A percentile compares a stretch with the other conserved stretches of the same genome.
These are phyloP conservation scores for Chimonanthus salicifolius DNA, from an alignment of 164 flowering plant genomes.

Conservation along the genomic window DNA sequence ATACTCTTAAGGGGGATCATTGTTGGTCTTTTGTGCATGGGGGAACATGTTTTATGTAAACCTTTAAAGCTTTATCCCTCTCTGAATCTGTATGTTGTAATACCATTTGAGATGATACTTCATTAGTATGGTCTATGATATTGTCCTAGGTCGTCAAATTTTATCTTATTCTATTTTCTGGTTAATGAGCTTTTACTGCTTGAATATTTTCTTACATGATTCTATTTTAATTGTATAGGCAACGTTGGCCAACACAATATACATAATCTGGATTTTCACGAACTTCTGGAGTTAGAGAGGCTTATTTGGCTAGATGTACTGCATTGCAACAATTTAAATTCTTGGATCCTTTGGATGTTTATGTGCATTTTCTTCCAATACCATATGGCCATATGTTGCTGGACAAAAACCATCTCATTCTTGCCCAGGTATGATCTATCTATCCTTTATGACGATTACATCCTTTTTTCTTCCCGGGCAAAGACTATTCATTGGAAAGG, in stretches of 20 bases:
- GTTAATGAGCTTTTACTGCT: not conserved
- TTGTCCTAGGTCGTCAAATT: not conserved
- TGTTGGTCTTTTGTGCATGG: no score
- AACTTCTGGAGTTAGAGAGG: conserved; percentile 34
- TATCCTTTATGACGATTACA: not conserved
- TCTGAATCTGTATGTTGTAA: no score
- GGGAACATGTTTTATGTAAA: no score
- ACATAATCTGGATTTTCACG: conserved; percentile 11
- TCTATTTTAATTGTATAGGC: conserved; percentile 24
- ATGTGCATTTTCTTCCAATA: conserved; percentile 10
- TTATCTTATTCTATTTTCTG: not conserved
- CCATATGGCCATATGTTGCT: conserved; percentile 34
- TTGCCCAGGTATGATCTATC: conserved; percentile 38
- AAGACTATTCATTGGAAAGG: not conserved
- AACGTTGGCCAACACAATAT: conserved; percentile 40
- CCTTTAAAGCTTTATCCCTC: no score
- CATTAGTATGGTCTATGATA: no score
- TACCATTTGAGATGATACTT: no score
- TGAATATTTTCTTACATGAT: not conserved
- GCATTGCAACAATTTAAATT: conserved; percentile 52
- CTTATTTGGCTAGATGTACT: conserved; percentile 39
- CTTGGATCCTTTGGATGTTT: conserved; percentile 32
- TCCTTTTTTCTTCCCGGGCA: not conserved
- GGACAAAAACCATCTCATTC: conserved; percentile 30
- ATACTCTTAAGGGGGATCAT: no score